A percentile compares a stretch with the other conserved stretches of the same genome.
These are phyloP conservation scores for Torulaspora delbrueckii DNA, from an alignment of 805 yeast species.

Conservation along the genomic window DNA sequence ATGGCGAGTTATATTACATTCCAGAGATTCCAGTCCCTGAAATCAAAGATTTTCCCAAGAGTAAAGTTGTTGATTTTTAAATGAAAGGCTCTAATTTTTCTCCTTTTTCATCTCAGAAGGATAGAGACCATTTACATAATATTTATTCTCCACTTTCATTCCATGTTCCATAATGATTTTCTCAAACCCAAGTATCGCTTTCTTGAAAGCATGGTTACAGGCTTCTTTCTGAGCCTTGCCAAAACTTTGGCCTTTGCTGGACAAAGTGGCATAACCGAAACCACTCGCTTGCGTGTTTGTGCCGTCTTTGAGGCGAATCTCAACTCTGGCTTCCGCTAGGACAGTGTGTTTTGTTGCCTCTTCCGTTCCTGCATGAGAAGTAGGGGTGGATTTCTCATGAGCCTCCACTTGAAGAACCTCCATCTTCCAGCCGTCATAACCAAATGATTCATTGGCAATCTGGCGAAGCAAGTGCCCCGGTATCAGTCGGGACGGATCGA, in stretches of 20 bases:
- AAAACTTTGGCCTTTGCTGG: conserved; percentile 62
- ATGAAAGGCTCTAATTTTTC: background rate
- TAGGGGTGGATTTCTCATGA: conserved; percentile 11
- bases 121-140: conserved; percentile 35
- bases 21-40: conserved; percentile 72
- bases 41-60: conserved; percentile 57
- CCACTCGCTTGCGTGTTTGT: conserved; percentile 78
- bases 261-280: conserved; percentile 60
- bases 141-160: conserved; percentile 31
- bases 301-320: conserved; percentile 74
- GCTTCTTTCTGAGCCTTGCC: conserved; percentile 83
- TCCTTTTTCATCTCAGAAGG: conserved; percentile 15
- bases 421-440: conserved; percentile 55
- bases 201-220: conserved; percentile 74
- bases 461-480: conserved; percentile 36
- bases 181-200: conserved; percentile 77
- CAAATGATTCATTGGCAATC: conserved; percentile 50
- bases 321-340: conserved; percentile 42
- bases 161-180: conserved; percentile 45
- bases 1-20: conserved; percentile 74
- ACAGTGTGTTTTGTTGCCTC: conserved; percentile 23
- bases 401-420: conserved; percentile 34
- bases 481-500: conserved; percentile 27
- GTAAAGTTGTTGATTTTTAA: conserved; percentile 55
- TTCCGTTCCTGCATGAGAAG: conserved; percentile 2